Percentiles rank a stretch among this genome's conserved stretches.
Evolutionary conservation across 139 green algal genomes (phyloP).

Genomic region (Asterochloris erici): DNA sequence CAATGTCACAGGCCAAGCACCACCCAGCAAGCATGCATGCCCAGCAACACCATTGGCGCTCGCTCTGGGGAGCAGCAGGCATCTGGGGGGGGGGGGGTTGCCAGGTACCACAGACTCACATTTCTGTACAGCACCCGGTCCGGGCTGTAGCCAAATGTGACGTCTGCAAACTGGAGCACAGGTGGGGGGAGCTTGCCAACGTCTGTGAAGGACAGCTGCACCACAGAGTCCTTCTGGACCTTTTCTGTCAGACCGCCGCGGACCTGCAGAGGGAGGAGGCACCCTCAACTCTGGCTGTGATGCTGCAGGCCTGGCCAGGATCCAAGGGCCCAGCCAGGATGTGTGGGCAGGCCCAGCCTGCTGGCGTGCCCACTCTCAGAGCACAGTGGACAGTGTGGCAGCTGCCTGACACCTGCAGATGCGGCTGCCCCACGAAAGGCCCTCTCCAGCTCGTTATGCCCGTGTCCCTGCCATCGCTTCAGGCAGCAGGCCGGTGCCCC

Average conservation of each 20-base stretch:
- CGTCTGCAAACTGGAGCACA: conserved; percentile 83
- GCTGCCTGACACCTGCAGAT: not conserved
- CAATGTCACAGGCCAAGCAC: no score
- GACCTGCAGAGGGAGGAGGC: not conserved
- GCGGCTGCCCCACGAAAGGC: no score
- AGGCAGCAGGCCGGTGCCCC: no score
- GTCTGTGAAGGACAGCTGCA: conserved; percentile 85
- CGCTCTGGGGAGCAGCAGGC: not conserved
- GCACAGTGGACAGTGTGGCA: no score
- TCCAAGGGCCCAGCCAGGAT: not conserved
- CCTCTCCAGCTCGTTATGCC: no score
- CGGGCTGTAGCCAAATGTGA: conserved; percentile 81
- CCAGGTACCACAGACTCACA: conserved; percentile 8
- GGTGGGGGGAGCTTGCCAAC: conserved; percentile 91
- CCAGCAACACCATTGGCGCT: not conserved
- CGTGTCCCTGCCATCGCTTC: no score
- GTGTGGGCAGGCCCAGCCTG: not conserved
- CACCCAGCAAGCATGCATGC: not conserved
- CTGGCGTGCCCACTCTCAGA: no score
- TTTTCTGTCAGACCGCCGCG: conserved; percentile 74
- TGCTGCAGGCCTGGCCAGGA: not conserved
- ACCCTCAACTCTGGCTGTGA: not conserved
- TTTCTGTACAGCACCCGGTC: conserved; percentile 61
- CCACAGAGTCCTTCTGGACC: conserved; percentile 66
- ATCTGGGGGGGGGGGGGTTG: not conserved